Conservation (phyloP, 129 eudicot species). For the Arctium minus region DNA sequence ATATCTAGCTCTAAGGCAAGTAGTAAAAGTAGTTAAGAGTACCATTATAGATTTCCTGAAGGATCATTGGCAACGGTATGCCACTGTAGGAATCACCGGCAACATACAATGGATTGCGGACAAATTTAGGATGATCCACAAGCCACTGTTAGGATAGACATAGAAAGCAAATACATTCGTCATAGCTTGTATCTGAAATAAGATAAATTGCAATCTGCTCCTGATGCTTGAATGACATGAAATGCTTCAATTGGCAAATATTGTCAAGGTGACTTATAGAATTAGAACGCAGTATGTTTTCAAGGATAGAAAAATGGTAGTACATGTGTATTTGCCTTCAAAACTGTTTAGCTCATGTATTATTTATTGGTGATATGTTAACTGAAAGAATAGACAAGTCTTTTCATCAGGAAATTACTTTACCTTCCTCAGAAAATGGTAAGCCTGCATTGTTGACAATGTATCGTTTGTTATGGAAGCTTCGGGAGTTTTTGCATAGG, state of each 20-base stretch:
- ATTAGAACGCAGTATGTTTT: neutral
- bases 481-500: slow-evolving; percentile 23
- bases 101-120: slow-evolving; percentile 17
- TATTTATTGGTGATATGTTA: neutral
- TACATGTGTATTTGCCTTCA: neutral
- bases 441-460: slow-evolving; percentile 1
- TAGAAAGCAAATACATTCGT: neutral
- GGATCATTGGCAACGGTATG: slow-evolving; percentile 4
- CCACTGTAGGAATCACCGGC: slow-evolving; percentile 16
- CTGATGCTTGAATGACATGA: neutral
- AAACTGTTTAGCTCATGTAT: neutral
- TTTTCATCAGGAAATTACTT: neutral
- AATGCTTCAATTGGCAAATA: neutral
- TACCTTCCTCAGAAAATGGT: slow-evolving; percentile 31
- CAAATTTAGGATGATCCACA: slow-evolving; percentile 14
- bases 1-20: neutral
- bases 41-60: slow-evolving; percentile 13
- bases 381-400: neutral
- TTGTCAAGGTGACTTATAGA: neutral
- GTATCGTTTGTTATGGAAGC: slow-evolving; percentile 18
- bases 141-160: slow-evolving; percentile 15
- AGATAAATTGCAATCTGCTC: neutral
- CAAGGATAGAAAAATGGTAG: neutral
- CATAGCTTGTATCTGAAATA: neutral
- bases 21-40: neutral